Evolutionary conservation across 1,284 basidiomycete genomes (phyloP).

Genomic region (Leccinum subspadiceum): DNA sequence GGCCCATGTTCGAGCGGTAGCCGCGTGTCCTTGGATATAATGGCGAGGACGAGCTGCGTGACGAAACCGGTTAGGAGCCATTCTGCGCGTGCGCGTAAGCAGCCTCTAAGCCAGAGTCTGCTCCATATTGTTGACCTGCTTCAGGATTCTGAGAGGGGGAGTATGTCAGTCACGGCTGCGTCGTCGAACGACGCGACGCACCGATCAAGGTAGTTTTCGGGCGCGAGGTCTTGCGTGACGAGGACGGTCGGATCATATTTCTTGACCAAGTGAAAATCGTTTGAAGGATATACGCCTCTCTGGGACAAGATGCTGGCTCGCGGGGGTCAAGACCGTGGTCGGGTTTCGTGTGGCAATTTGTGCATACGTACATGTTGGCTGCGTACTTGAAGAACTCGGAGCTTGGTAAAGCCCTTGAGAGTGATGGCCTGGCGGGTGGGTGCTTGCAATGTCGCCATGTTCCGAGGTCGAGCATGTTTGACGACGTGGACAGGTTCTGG

Average conservation of each 20-base stretch:
- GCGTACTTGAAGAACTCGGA: conserved; percentile 99
- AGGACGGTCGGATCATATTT: too few species aligned
- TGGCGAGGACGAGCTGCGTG: conserved; percentile 93
- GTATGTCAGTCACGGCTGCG: not conserved
- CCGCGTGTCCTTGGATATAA: conserved; percentile 89
- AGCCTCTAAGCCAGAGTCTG: not conserved
- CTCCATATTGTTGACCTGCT: conserved; percentile 82
- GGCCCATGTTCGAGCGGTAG: conserved; percentile 94
- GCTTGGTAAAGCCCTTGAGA: conserved; percentile 90
- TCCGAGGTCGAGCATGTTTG: too few species aligned
- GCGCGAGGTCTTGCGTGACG: too few species aligned
- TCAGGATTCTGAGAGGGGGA: conserved; percentile 65
- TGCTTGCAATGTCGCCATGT: conserved; percentile 42
- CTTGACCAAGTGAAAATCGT: conserved; percentile 42
- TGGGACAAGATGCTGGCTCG: conserved; percentile 79
- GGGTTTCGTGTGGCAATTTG: not conserved
- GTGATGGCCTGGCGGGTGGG: conserved; percentile 77
- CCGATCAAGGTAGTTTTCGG: conserved; percentile 36
- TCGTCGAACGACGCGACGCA: conserved; percentile 31
- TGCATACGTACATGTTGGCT: conserved; percentile 78
- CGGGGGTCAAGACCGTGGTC: not conserved
- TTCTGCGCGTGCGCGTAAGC: conserved; percentile 44
- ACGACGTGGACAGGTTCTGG: too few species aligned
- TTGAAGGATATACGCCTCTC: conserved; percentile 93
- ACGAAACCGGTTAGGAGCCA: conserved; percentile 92